Percentiles rank a stretch among this genome's conserved stretches.
phyloP scores from a whole-genome alignment of 129 eudicot genomes.

The Escallonia rubra region DNA sequence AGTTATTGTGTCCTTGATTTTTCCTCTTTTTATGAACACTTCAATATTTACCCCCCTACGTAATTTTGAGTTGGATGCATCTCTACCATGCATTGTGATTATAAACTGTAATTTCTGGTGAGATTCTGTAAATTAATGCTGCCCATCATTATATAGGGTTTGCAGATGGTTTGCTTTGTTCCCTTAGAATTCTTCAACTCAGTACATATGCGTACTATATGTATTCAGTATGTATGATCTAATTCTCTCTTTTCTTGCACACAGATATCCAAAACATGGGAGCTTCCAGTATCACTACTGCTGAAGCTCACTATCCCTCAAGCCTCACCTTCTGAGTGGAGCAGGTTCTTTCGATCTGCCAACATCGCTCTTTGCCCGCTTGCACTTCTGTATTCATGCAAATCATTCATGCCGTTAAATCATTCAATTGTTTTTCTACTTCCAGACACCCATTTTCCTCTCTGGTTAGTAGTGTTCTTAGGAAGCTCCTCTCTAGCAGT shows the following conservation, averaged over 20 bases:
- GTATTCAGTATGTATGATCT: no score
- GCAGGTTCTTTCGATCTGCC: constrained; percentile 73
- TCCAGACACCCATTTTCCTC: constrained; percentile 65
- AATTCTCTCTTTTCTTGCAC: constrained; percentile 15
- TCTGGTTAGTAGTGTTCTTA: constrained; percentile 73
- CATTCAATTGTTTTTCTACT: constrained; percentile 70
- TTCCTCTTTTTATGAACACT: no score
- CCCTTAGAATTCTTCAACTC: no score
- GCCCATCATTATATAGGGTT: no score
- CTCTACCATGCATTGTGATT: no score
- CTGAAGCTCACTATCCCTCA: constrained; percentile 87
- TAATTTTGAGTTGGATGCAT: no score
- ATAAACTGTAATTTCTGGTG: no score
- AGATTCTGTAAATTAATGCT: no score
- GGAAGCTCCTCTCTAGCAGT: constrained; percentile 74
- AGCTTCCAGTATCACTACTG: constrained; percentile 63
- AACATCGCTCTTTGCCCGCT: constrained; percentile 87
- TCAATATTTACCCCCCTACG: no score
- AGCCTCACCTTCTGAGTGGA: constrained; percentile 85
- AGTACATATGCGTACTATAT: no score
- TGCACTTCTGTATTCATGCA: constrained; percentile 79
- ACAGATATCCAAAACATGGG: constrained; percentile 80
- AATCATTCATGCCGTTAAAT: constrained; percentile 64
- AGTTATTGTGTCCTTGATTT: no score
- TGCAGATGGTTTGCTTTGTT: no score